A percentile compares a stretch with the other conserved stretches of the same genome.
phyloP scores from a whole-genome alignment of 2,329 filamentous ascomycete genomes.

The Diaporthe ilicicola region DNA sequence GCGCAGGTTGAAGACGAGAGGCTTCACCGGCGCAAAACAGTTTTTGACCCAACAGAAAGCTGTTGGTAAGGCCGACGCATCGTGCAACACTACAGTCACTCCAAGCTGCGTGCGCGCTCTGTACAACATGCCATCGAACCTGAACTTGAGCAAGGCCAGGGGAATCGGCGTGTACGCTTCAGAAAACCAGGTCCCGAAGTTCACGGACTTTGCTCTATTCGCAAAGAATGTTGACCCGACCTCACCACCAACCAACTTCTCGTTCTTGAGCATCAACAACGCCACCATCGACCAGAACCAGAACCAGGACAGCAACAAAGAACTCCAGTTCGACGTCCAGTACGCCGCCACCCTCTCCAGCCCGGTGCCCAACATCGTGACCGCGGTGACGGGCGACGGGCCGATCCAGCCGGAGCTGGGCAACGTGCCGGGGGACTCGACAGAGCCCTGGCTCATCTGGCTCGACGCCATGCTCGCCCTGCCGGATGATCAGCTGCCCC shows the following conservation, averaged over 20 bases:
- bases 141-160: constrained; percentile 1
- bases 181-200: constrained; percentile 53
- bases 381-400: constrained; percentile 30
- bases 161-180: constrained; percentile 55
- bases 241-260: constrained; percentile 55
- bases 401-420: constrained; percentile 43
- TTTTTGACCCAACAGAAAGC: not conserved
- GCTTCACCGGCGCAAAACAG: constrained; percentile 1
- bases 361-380: constrained; percentile 47
- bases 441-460: constrained; percentile 70
- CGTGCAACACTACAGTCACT: constrained; percentile 47
- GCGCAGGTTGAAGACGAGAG: constrained; percentile 24
- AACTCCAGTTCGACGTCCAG: constrained; percentile 72
- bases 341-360: constrained; percentile 64
- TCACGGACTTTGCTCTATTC: constrained; percentile 30
- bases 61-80: constrained; percentile 31
- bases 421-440: constrained; percentile 52
- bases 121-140: constrained; percentile 46
- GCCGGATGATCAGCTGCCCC: constrained; percentile 62
- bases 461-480: constrained; percentile 60
- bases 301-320: constrained; percentile 51
- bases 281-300: constrained; percentile 33
- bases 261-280: constrained; percentile 57
- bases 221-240: constrained; percentile 18
- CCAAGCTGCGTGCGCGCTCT: constrained; percentile 54